phyloP scores from a whole-genome alignment of 148 eudicot genomes.

The Polygonum maritimum region DNA sequence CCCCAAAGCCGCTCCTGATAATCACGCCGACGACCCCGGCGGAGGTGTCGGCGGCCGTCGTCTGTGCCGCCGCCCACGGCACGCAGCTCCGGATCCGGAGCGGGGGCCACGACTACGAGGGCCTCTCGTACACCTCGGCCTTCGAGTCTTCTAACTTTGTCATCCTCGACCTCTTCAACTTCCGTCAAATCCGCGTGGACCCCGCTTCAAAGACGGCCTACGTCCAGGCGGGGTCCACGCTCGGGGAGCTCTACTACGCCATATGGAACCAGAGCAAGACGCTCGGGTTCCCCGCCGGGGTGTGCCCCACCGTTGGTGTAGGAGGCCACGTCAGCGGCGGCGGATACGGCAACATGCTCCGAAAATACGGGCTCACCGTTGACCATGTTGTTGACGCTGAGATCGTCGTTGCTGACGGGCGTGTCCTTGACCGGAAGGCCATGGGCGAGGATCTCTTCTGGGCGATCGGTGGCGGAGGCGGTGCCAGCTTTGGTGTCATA shows the following conservation, averaged over 20 bases:
- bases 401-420: slow-evolving; percentile 22
- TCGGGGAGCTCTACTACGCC: slow-evolving; percentile 11
- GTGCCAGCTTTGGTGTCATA: slow-evolving; percentile 34
- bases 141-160: neutral
- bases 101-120: slow-evolving; percentile 12
- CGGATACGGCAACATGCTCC: slow-evolving; percentile 24
- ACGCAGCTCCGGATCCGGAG: neutral
- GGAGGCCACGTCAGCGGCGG: slow-evolving; percentile 35
- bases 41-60: neutral
- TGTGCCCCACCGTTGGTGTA: slow-evolving; percentile 27
- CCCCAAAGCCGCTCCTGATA: slow-evolving; percentile 6
- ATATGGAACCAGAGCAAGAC: slow-evolving; percentile 13
- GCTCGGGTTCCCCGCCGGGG: slow-evolving; percentile 19
- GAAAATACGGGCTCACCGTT: slow-evolving; percentile 24
- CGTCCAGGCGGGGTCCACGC: slow-evolving; percentile 22
- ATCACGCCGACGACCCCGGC: neutral
- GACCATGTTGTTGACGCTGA: slow-evolving; percentile 28
- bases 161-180: slow-evolving; percentile 17
- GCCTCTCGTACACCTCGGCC: neutral
- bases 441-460: slow-evolving; percentile 43
- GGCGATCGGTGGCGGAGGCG: slow-evolving; percentile 34
- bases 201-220: neutral
- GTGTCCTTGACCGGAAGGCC: slow-evolving; percentile 15
- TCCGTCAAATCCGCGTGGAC: slow-evolving; percentile 9
- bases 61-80: neutral